Base-by-base conservation (phyloP, 495 filamentous ascomycete species). In the Penicillium bovifimosum region DNA sequence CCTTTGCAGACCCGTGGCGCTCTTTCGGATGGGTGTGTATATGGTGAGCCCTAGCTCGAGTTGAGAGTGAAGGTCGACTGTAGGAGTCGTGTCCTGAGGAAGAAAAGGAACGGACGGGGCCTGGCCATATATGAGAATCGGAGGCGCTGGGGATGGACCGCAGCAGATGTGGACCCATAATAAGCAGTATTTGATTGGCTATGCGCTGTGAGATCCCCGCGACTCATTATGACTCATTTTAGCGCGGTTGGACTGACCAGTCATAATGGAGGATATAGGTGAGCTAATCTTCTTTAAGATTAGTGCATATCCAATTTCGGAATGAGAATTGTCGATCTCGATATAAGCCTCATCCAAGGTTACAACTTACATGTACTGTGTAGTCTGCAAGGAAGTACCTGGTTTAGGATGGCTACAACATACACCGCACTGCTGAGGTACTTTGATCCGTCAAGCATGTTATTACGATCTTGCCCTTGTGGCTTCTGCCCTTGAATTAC, bases 161-260 rank as follows among this genome's bases (percentile, higher is more conserved):
- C 45, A 41, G 28, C 4, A 9, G 9, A 40, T 34, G 9, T 29
- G 38, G 28, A 7, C 11, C 39, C 56, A 48, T 43, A 13, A 18
- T 18, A 6, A 28, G 36, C 31, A 0, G 0, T 0, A 14, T 11
- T 0, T 56, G 46, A 61, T 63, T 65, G 60, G 63, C n/a, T 10
- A 2, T 6, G 11, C n/a, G 10, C 33, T 1, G 26, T 34, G 44
- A 26, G 47, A 13, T 39, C 38, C 31, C 17, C 36, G 49, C 28
- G 60, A 66, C 58, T 66, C 63, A 66, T 54, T 13, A 50, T 66
- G 63, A 66, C 63, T 66, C 63, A 66, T 66, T 65, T 65, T 65
- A 64, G 63, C 27, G 63, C 31, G 0, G 14, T 18, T 9, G 5
- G 5, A 43, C 35, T 35, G 45, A 13, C 61, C 61, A 53, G 55